These are phyloP conservation scores for Sporobolomyces roseus DNA, from an alignment of 768 basidiomycete genomes.

Conservation along the genomic window DNA sequence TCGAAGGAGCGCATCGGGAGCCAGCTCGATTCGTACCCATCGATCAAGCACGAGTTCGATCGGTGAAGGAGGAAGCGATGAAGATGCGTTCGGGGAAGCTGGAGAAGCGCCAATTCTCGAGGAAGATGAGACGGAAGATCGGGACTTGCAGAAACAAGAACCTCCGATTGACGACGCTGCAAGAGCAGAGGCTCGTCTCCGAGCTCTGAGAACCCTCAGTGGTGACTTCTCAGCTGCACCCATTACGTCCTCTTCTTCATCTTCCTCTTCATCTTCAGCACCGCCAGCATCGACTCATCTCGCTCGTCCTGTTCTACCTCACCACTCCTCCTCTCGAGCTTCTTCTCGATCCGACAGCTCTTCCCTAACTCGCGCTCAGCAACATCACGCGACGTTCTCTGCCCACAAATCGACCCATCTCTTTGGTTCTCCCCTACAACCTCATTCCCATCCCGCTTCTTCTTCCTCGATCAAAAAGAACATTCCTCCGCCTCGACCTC, in stretches of 20 bases:
- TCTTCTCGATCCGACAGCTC: conserved; percentile 2
- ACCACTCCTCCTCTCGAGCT: conserved; percentile 6
- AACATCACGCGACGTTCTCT: conserved; percentile 34
- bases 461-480: neutral
- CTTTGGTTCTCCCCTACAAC: conserved; percentile 42
- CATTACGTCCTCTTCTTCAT: neutral
- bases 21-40: conserved; percentile 35
- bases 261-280: conserved; percentile 1
- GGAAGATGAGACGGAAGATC: conserved; percentile 18
- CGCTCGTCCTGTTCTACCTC: neutral
- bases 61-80: conserved; percentile 15
- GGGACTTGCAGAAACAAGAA: neutral
- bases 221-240: neutral
- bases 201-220: conserved; percentile 18
- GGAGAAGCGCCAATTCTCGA: conserved; percentile 3
- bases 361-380: neutral
- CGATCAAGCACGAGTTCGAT: conserved; percentile 24
- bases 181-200: neutral
- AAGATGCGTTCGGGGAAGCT: conserved; percentile 12
- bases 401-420: conserved; percentile 44
- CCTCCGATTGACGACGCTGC: neutral
- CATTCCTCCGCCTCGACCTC: conserved; percentile 17
- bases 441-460: too few species aligned
- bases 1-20: conserved; percentile 4
- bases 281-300: conserved; percentile 20